These are phyloP conservation scores for Lophiostoma macrostomum DNA, from an alignment of 495 filamentous ascomycete species.

Conservation along the genomic window DNA sequence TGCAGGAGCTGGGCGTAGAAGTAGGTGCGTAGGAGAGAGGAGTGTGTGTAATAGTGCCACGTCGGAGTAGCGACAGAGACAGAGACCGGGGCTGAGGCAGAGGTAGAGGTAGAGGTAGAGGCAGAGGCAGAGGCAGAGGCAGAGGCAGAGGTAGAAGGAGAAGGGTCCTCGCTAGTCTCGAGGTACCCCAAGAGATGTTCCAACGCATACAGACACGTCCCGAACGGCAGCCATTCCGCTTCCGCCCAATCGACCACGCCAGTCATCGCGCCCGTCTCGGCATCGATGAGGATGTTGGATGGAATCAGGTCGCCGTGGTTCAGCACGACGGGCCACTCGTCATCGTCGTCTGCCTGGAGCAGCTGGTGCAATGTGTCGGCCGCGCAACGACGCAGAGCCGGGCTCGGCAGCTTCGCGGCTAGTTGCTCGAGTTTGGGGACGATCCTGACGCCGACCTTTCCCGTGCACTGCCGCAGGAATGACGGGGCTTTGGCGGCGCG, in stretches of 20 bases:
- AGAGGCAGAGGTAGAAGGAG: not conserved
- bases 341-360: conserved; percentile 40
- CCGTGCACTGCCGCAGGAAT: conserved; percentile 13
- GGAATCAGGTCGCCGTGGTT: conserved; percentile 57
- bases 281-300: conserved; percentile 71
- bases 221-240: conserved; percentile 55
- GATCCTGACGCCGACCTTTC: conserved; percentile 34
- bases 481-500: not conserved
- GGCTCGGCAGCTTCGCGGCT: conserved; percentile 42
- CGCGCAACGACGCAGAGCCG: conserved; percentile 34
- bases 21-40: conserved; percentile 40
- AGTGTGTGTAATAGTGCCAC: conserved; percentile 43
- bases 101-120: not conserved
- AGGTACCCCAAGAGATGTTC: conserved; percentile 53
- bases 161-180: too few relatives aligned
- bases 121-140: not conserved
- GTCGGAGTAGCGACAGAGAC: conserved; percentile 27
- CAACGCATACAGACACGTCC: conserved; percentile 54
- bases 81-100: conserved; percentile 20
- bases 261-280: conserved; percentile 56
- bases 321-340: conserved; percentile 47
- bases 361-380: conserved; percentile 36
- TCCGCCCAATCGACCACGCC: conserved; percentile 63
- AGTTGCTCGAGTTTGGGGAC: conserved; percentile 40
- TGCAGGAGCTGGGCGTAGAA: conserved; percentile 46